Evolutionary conservation across 108 stramenopile genomes (phyloP).

Genomic region (Cyclotella baltica): DNA sequence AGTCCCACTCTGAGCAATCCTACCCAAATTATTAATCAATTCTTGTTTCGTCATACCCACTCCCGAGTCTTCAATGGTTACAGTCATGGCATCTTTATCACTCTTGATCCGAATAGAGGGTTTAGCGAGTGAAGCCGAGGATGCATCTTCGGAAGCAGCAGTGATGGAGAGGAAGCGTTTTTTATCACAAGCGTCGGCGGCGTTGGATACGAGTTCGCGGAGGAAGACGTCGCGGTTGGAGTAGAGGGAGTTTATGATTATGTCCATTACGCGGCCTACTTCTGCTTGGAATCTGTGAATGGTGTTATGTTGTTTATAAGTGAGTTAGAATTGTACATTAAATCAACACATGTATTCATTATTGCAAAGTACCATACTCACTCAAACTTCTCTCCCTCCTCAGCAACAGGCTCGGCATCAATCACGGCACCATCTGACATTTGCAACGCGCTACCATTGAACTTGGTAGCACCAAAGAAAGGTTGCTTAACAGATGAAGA

Average conservation of each 20-base stretch:
- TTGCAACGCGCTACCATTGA: constrained; percentile 23
- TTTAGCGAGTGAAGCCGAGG: constrained; percentile 25
- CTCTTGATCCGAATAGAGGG: constrained; percentile 84
- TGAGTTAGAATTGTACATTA: neutral
- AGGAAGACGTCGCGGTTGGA: constrained; percentile 84
- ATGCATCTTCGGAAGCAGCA: constrained; percentile 37
- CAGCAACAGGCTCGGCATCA: constrained; percentile 34
- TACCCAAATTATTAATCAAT: constrained; percentile 94
- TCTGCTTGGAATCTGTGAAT: constrained; percentile 84
- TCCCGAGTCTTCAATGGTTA: constrained; percentile 96
- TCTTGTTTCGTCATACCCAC: constrained; percentile 97
- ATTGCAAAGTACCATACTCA: constrained; percentile 47
- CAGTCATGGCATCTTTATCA: constrained; percentile 73
- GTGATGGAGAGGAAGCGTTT: constrained; percentile 94
- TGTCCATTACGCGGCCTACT: constrained; percentile 94
- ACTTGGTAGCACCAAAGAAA: neutral
- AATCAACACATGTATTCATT: constrained; percentile 13
- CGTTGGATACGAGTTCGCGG: constrained; percentile 92
- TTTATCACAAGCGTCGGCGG: constrained; percentile 99
- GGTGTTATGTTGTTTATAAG: neutral
- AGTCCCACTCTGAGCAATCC: constrained; percentile 94
- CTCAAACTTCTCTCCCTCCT: constrained; percentile 68
- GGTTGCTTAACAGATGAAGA: neutral
- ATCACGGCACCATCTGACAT: constrained; percentile 43
- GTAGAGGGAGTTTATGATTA: constrained; percentile 99